Percentiles rank a stretch among this genome's conserved stretches.
phyloP scores from a whole-genome alignment of 179 eudicot genomes.

The Patellifolia procumbens region DNA sequence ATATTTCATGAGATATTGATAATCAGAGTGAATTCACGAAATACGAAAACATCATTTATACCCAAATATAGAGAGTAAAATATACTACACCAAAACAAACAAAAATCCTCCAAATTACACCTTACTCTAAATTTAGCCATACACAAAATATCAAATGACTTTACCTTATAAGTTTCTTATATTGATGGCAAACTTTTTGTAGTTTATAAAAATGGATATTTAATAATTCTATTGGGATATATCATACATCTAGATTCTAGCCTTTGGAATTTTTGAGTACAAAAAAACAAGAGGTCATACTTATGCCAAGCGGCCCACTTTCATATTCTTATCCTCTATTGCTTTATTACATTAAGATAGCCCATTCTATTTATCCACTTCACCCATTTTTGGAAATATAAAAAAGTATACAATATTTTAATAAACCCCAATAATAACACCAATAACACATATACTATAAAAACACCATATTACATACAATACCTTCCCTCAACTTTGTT shows the following conservation, averaged over 20 bases:
- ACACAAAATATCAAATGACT: background rate
- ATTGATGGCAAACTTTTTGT: slow-evolving; percentile 17
- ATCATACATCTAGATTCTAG: background rate
- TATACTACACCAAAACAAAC: background rate
- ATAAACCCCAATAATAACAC: background rate
- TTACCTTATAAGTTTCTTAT: background rate
- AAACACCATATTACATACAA: background rate
- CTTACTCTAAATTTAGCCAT: background rate
- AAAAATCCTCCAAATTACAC: background rate
- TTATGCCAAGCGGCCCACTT: slow-evolving; percentile 38
- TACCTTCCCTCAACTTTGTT: slow-evolving; percentile 11
- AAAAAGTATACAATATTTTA: background rate
- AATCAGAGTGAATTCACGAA: too few relatives aligned
- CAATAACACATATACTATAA: background rate
- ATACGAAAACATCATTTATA: too few relatives aligned
- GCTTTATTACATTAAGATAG: slow-evolving; percentile 7
- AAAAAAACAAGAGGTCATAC: slow-evolving; percentile 35
- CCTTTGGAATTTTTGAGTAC: background rate
- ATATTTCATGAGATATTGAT: too few relatives aligned
- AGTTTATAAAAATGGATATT: background rate
- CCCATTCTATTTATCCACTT: slow-evolving; percentile 27
- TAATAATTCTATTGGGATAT: slow-evolving; percentile 3
- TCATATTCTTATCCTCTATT: slow-evolving; percentile 25
- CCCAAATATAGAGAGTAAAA: background rate
- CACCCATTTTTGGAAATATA: slow-evolving; percentile 3